Base-by-base conservation (phyloP, 1,284 basidiomycete species). In the Cryptococcus sp. region DNA sequence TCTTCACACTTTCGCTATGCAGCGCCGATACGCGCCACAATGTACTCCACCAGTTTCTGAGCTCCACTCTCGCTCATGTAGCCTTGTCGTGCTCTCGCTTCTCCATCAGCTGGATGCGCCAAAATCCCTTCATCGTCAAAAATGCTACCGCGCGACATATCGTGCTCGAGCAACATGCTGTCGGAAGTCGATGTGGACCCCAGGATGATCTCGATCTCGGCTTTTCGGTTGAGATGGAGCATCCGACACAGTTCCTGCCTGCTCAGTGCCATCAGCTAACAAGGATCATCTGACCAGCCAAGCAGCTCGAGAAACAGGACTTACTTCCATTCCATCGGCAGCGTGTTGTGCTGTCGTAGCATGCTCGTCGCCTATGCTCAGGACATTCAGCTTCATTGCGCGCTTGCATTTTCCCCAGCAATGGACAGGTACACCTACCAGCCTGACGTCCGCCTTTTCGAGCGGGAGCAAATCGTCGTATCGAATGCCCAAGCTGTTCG, bases 121-220 rank as follows among this genome's bases (percentile, higher is more conserved):
- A 13, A 34, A 34, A 4, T 34, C 26, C 26, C 26, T 10, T 34
- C 29, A 34, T 34, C 29, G 13, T 34, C 29, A 10, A 34, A 34
- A 10, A 34, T 34, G 29, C 29, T 34, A 10, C 29, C 29, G 29
- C 8, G 29, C 29, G 29, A 10, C 29, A 34, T 2, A 34, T 10
- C 29, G 8, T 10, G 8, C 29, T 5, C 8, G 29, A 34, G 8
- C 5, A 13, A 34, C 5, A 34, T 34, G 2, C 2, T 34, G 29
- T 34, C 29, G 29, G 29, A 34, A 10, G 29, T 10, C 29, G 29
- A 34, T 5, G 29, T 34, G 5, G 29, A 34, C 8, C 29, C 46
- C 2, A 59, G 49, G 50, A 94, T 73, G 45, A 91, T 82, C 74
- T 95, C 89, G 57, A 92, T 93, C 77, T 95, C 93, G 1, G 92